Base-by-base conservation (phyloP, 192 early-diverging fungal species). In the Mycoemilia scoparia region DNA sequence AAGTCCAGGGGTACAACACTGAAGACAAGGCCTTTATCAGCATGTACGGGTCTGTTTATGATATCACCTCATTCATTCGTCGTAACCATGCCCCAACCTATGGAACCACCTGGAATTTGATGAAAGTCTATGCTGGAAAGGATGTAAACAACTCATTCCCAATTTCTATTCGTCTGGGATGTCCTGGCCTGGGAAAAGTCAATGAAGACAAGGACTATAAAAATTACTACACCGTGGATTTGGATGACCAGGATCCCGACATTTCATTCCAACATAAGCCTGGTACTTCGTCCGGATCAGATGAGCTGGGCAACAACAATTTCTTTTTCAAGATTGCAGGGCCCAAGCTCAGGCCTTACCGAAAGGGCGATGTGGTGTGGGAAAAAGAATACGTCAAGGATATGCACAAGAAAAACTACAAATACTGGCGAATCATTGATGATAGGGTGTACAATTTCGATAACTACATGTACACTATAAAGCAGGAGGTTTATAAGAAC, bases 11-110 rank as follows among this genome's bases (percentile, higher is more conserved):
- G 37, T 75, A 77, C 49, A 31, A 54, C 17, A 47, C 49, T 6
- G 38, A 45, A 22, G 56, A 47, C 13, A 60, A 69, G 16, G 70
- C 72, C 0, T 74, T 59, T 32, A 47, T 73, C 0, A 45, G 73
- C 19, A 56, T 87, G 51, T 78, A 84, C 21, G 83, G 81, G 12
- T 69, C 76, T 24, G 69, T 89, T 25, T 87, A 85, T 57, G 71
- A 80, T 33, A 63, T 89, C 35, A 66, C 39, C 22, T 36, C 47
- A 33, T 58, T 44, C 28, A 21, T 58, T 7, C 51, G 52, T 38
- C 55, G 52, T 37, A 51, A 58, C 21, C 55, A 58, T 85, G 28
- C 76, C 79, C 9, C 51, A 65, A 29, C 24, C 86, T 1, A 71
- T 88, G 38, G 85, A 82, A 41, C 82, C 81, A 16, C 27, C 27